Conservation (phyloP, 1,139 yeast species). For the Diutina siamensis region DNA sequence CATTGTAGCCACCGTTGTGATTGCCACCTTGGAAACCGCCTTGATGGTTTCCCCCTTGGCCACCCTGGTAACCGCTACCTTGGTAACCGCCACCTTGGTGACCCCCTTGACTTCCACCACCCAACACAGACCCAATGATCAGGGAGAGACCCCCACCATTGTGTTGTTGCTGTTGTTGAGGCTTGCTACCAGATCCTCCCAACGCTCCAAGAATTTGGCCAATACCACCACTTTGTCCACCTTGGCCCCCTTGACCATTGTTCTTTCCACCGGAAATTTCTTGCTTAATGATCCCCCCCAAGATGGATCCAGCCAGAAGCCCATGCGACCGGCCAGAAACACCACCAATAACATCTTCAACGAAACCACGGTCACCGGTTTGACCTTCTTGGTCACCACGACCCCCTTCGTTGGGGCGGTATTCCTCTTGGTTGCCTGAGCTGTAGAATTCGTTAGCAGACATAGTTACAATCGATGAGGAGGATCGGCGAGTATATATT, state of each 20-base stretch:
- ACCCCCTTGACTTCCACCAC: background rate
- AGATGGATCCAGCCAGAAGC: background rate
- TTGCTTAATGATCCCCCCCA: background rate
- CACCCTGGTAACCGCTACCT: background rate
- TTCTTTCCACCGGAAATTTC: background rate
- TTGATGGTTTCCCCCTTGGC: background rate
- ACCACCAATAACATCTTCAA: slow-evolving; percentile 5
- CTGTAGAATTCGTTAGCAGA: slow-evolving; percentile 5
- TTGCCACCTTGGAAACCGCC: background rate
- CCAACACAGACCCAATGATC: background rate
- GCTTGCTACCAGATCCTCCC: background rate
- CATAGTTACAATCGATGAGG: background rate
- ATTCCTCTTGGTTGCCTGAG: background rate
- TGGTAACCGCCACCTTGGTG: background rate
- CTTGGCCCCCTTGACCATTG: background rate
- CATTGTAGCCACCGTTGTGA: background rate
- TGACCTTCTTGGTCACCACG: background rate
- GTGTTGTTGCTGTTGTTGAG: background rate
- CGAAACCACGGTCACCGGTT: background rate
- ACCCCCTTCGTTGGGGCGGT: background rate
- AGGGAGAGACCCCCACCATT: background rate
- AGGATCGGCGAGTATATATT: background rate
- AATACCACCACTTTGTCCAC: background rate
- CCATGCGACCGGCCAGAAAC: background rate
- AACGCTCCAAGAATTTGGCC: background rate